phyloP scores from a whole-genome alignment of 208 protist genomes.

The Kentomonas sorsogonicus region DNA sequence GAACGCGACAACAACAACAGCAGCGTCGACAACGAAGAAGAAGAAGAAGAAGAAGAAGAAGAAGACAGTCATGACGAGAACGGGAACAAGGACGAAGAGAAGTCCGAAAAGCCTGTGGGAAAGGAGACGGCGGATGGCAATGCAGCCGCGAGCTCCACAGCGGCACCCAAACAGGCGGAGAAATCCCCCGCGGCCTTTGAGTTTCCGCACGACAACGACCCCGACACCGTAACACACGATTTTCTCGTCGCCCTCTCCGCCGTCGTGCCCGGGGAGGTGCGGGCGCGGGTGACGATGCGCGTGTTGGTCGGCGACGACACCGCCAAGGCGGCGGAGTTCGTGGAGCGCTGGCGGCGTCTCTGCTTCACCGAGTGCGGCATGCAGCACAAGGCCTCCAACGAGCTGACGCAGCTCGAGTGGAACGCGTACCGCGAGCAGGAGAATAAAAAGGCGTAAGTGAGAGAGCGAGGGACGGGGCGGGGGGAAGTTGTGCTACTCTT shows the following conservation, averaged over 20 bases:
- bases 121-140: conserved; percentile 2
- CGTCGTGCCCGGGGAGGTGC: conserved; percentile 5
- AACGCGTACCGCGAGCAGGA: not conserved
- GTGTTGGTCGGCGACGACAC: conserved; percentile 4
- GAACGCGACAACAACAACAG: not conserved
- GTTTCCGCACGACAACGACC: no score
- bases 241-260: not conserved
- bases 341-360: not conserved
- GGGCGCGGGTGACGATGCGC: conserved; percentile 1
- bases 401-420: conserved; percentile 2
- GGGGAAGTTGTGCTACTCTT: not conserved
- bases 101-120: not conserved
- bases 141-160: no score
- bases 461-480: not conserved
- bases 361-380: conserved; percentile 1
- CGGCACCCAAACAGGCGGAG: no score
- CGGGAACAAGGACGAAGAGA: no score
- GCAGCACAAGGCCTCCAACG: conserved; percentile 3
- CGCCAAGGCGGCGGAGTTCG: not conserved
- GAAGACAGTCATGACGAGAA: no score
- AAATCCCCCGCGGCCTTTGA: no score
- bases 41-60: no score
- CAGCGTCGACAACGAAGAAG: conserved; percentile 1
- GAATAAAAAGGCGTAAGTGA: not conserved
- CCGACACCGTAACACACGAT: no score